Base-by-base conservation (phyloP, 2,329 filamentous ascomycete species). In the Sclerotinia glacialis region DNA sequence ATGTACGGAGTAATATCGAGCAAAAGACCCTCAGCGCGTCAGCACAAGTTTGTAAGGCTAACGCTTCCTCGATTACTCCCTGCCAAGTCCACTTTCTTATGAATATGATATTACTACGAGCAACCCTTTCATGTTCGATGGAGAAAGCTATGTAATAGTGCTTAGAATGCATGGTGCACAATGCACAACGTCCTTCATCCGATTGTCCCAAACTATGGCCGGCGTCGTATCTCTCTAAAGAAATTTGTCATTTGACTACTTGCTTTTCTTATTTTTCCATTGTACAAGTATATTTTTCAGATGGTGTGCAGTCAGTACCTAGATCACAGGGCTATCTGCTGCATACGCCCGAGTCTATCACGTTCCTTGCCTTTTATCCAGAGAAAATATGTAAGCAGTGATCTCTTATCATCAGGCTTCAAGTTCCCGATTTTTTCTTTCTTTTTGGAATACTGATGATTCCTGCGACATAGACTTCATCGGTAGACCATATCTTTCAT, bases 321-420 rank as follows among this genome's bases (percentile, higher is more conserved):
- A 56, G 52, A 64, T 62, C 55, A 67, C 55, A 60, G 54, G 67
- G 65, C 62, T 49, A 50, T 67, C 58, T 54, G 65, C 60, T 52
- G 54, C 68, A 65, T 68, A 64, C 50, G 64, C 53, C 52, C 40
- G 67, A 66, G 46, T 64, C 58, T 47, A 65, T 67, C 54, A 59
- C 52, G 44, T 59, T 58, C 53, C 52, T 58, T 65, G 42, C 28
- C 42, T 37, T 46, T 37, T 31, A 50, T 26, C 21, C 21, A 9
- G 31, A 55, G n/a, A 66, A 69, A 67, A 65, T 61, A 68, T 69
- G 72, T 73, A 71, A 73, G 72, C 70, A 69, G 56, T 59, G 40
- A 47, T 42, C 42, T 65, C 62, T 65, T 59, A 50, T 65, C 62
- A 65, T 40, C 53, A 46, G 42, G 23, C 42, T 26, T 18, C 46